Percentiles rank a stretch among this genome's conserved stretches.
These are phyloP conservation scores for Trichoderma polysporum DNA, from an alignment of 2,329 filamentous ascomycete genomes.

Conservation along the genomic window DNA sequence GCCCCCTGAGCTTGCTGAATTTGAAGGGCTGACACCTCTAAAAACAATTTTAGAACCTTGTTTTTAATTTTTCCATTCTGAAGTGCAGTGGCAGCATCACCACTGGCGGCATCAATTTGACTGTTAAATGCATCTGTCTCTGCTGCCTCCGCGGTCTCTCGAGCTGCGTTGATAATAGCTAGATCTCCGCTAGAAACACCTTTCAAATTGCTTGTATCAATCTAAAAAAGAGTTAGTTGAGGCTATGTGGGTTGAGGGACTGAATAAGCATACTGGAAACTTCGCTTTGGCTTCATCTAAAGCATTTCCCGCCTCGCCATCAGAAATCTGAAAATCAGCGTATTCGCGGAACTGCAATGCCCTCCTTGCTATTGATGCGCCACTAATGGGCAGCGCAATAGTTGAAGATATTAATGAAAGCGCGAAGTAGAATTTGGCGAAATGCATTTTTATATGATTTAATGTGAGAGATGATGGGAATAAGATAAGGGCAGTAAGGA, in stretches of 20 bases:
- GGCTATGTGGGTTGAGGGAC: rapidly evolving
- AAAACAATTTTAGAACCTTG: conserved; percentile 7
- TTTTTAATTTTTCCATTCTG: conserved; percentile 11
- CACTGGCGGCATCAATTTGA: background rate
- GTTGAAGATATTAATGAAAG: background rate
- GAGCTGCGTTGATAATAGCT: background rate
- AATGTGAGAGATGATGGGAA: background rate
- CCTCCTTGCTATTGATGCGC: background rate
- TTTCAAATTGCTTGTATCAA: background rate
- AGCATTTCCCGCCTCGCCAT: background rate
- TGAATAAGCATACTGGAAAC: background rate
- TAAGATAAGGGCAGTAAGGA: too few relatives aligned
- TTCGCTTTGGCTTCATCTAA: background rate
- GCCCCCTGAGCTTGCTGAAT: conserved; percentile 4
- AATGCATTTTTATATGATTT: background rate
- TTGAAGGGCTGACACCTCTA: conserved; percentile 3
- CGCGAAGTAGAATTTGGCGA: background rate
- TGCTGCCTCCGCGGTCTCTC: background rate
- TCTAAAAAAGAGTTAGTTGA: background rate
- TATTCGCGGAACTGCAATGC: conserved; percentile 1
- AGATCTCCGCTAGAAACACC: background rate
- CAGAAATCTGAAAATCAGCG: conserved; percentile 5
- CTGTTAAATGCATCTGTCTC: conserved; percentile 3
- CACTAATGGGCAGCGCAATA: background rate
- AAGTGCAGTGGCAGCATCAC: background rate